Evolutionary conservation across 345 rosid species (phyloP).

Genomic region (Pistacia vera): DNA sequence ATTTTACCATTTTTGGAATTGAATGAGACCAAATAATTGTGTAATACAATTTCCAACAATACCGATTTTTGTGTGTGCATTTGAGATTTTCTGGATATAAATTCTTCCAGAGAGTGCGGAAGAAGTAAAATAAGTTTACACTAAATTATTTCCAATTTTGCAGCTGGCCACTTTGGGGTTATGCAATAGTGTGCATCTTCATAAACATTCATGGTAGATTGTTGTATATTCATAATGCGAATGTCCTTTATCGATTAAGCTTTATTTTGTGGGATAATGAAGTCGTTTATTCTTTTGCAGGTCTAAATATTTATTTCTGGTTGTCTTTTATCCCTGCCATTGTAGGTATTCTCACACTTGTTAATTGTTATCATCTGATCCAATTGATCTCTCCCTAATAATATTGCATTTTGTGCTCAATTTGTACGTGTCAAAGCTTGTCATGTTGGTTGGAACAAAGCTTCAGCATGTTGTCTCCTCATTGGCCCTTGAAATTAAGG

Average conservation of each 20-base stretch:
- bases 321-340: conserved; percentile 90
- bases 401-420: too few species aligned
- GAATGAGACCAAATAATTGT: neutral
- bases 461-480: too few species aligned
- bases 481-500: too few species aligned
- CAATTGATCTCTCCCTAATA: too few species aligned
- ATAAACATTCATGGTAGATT: conserved; percentile 78
- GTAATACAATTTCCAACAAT: neutral
- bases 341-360: conserved; percentile 42
- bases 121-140: neutral
- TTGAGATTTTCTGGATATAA: neutral
- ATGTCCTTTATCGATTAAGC: too few species aligned
- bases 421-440: too few species aligned
- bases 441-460: too few species aligned
- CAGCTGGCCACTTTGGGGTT: conserved; percentile 97
- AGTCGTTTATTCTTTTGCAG: conserved; percentile 40
- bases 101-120: neutral
- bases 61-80: neutral
- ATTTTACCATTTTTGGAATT: neutral
- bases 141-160: conserved; percentile 23
- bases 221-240: too few species aligned
- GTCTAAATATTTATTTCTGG: conserved; percentile 91
- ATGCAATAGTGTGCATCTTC: conserved; percentile 87
- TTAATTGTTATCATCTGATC: too few species aligned
- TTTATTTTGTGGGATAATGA: neutral